phyloP scores from a whole-genome alignment of 768 basidiomycete genomes.

The Kwoniella dendrophila region DNA sequence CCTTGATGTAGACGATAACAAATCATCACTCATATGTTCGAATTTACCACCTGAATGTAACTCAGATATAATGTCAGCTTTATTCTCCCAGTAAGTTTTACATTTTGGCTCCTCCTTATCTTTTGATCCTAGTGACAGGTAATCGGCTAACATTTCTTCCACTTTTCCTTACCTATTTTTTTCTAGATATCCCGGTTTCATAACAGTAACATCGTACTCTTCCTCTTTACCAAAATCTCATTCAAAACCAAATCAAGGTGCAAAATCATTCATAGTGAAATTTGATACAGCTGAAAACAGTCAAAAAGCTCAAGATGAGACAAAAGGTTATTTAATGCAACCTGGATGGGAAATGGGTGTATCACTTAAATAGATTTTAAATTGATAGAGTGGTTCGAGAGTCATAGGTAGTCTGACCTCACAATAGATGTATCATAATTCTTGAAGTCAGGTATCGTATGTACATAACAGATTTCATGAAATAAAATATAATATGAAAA shows the following conservation, averaged over 20 bases:
- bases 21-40: slow-evolving; percentile 56
- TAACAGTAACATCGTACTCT: slow-evolving; percentile 62
- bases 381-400: neutral
- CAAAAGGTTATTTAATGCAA: slow-evolving; percentile 83
- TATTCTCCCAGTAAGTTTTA: slow-evolving; percentile 94
- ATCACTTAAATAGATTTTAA: slow-evolving; percentile 23
- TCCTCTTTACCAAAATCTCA: slow-evolving; percentile 35
- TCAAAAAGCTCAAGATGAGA: slow-evolving; percentile 73
- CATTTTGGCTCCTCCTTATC: neutral
- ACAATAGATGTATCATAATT: slow-evolving; percentile 1
- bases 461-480: too few species aligned
- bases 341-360: slow-evolving; percentile 52
- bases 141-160: too few species aligned
- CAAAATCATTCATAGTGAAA: slow-evolving; percentile 77
- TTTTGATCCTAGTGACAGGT: slow-evolving; percentile 5
- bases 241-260: slow-evolving; percentile 45
- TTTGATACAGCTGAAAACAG: slow-evolving; percentile 78
- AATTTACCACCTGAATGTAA: slow-evolving; percentile 91
- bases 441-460: too few species aligned
- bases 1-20: slow-evolving; percentile 11
- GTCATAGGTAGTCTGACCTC: neutral
- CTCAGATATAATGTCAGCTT: slow-evolving; percentile 77
- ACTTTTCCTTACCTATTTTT: neutral
- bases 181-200: slow-evolving; percentile 79
- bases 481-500: too few species aligned